Evolutionary conservation across 176 grass and related monocot species (phyloP), one percentile per base, ranked within the genome.

Genomic region (Poa pratensis): DNA sequence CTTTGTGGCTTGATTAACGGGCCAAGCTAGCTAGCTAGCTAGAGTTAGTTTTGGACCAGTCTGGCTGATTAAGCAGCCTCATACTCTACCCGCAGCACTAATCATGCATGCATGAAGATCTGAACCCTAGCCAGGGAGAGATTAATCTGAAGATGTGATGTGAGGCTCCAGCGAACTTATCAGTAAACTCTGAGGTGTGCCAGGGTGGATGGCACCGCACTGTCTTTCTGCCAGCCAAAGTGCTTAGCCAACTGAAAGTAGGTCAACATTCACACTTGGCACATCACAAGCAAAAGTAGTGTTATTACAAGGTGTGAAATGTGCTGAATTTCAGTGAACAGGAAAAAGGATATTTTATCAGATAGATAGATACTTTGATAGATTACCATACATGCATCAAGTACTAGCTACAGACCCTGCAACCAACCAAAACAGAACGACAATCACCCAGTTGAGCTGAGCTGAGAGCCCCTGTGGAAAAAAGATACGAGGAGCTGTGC

Each of bases 1-100:
- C 37, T 16, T 49, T 23, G 64, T 68, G 76, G 80, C 73, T 83
- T 64, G 26, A 30, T 64, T 73, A 90, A 49, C 32, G 80, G 79
- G 58, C 84, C 69, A 87, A 83, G 67, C 67, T 79, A 83, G 69
- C 69, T 72, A 72, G 55, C 16, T 72, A 26, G 69, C 69, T 72
- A 72, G 20, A 72, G 42, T 49, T 16, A 48, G 59, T 83, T 69
- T 59, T 90, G 84, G 89, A 90, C 84, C 89, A 76, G 19, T 84
- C 84, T 87, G 82, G 40, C 8, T 43, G 6, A 73, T 79, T 57
- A 75, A 51, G 30, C 80, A 60, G 42, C 80, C 20, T 50, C n/a
- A 49, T 51, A 2, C 19, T 6, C 35, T 53, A 84, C 76, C 85
- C 80, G 79, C 69, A 69, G 67, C 69, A 30, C 84, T 84, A 80